Conservation (phyloP, 495 filamentous ascomycete genomes). For the Penicillium canescens region DNA sequence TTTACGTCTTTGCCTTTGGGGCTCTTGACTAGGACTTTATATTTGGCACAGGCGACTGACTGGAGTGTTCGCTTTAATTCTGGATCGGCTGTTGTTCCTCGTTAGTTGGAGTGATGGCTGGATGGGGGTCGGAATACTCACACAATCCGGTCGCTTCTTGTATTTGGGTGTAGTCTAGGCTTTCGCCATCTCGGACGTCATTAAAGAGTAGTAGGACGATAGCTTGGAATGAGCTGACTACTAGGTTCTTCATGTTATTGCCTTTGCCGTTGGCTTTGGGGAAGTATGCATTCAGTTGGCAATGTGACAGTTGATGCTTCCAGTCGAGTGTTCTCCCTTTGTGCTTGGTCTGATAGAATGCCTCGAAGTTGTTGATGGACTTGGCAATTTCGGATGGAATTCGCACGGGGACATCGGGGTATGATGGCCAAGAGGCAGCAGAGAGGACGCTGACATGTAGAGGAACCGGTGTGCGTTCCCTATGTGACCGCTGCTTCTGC, state of each 20-base stretch:
- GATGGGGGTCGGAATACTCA: slow-evolving; percentile 39
- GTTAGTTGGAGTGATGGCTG: slow-evolving; percentile 20
- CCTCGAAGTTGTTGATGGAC: slow-evolving; percentile 72
- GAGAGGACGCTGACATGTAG: slow-evolving; percentile 90
- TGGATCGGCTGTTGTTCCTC: slow-evolving; percentile 51
- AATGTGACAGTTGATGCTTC: slow-evolving; percentile 90
- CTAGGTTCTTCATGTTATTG: slow-evolving; percentile 75
- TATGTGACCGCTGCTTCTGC: slow-evolving; percentile 42
- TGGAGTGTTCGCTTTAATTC: slow-evolving; percentile 90
- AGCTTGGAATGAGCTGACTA: slow-evolving; percentile 87
- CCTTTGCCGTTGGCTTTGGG: slow-evolving; percentile 31
- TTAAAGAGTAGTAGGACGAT: slow-evolving; percentile 94
- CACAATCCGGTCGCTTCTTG: slow-evolving; percentile 65
- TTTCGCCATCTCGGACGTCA: slow-evolving; percentile 52
- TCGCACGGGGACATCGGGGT: slow-evolving; percentile 74
- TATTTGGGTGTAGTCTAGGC: slow-evolving; percentile 70
- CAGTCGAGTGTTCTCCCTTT: slow-evolving; percentile 81
- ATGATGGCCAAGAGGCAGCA: slow-evolving; percentile 86
- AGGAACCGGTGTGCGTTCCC: slow-evolving; percentile 48
- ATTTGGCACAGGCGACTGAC: slow-evolving; percentile 86
- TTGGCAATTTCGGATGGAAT: slow-evolving; percentile 71
- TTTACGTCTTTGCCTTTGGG: slow-evolving; percentile 83
- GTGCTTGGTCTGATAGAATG: slow-evolving; percentile 83
- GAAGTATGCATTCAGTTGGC: slow-evolving; percentile 77
- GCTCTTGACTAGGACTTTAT: slow-evolving; percentile 80